Conservation (phyloP, 495 filamentous ascomycete genomes). For the Hypoxylon subgilvum region DNA sequence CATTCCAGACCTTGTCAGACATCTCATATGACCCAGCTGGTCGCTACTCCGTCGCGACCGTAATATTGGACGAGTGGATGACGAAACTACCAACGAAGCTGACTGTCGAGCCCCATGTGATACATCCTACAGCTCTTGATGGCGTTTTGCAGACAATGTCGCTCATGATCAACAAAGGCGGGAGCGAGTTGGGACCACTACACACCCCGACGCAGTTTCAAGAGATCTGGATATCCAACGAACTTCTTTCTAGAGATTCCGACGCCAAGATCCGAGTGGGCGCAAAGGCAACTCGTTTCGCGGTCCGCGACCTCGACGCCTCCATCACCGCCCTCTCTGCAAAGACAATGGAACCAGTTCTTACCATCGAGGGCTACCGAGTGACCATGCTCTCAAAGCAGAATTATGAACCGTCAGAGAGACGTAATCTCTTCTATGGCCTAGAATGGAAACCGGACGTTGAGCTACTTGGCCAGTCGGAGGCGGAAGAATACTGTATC, state of each 20-base stretch:
- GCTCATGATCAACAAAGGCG: neutral
- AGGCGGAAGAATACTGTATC: constrained; percentile 14
- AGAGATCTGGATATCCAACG: neutral
- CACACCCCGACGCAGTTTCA: constrained; percentile 3
- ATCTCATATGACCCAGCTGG: neutral
- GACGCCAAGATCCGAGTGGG: no score
- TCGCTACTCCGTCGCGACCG: neutral
- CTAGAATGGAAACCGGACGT: constrained; percentile 13
- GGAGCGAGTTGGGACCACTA: neutral
- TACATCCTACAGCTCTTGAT: constrained; percentile 35
- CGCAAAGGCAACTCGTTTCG: no score
- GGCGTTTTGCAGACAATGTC: constrained; percentile 21
- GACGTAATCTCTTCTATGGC: neutral
- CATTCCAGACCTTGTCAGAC: neutral
- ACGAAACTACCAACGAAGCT: neutral
- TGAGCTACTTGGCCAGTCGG: neutral
- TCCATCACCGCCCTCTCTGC: no score
- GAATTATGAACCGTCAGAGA: neutral
- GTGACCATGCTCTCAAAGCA: neutral
- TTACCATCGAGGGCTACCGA: neutral
- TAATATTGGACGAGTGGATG: neutral
- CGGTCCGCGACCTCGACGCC: no score
- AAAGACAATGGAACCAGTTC: no score
- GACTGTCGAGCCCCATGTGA: neutral
- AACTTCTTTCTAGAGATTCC: no score